A percentile compares a stretch with the other conserved stretches of the same genome.
Evolutionary conservation across 192 early-diverging fungal genomes (phyloP).

Genomic region (Gigaspora rosea): DNA sequence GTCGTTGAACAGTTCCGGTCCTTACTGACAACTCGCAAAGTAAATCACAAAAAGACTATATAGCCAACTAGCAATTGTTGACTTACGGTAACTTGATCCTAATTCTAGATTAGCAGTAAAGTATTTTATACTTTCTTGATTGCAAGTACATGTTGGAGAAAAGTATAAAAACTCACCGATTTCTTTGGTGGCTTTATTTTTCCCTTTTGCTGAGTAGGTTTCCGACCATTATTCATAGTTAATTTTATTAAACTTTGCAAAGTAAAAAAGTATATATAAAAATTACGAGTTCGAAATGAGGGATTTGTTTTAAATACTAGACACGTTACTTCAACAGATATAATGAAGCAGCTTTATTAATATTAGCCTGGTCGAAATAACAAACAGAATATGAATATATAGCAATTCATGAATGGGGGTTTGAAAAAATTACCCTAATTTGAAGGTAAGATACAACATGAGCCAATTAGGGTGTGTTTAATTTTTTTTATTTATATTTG

Average conservation of each 20-base stretch:
- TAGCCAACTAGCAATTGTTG: not conserved
- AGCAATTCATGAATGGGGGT: no score
- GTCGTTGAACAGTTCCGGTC: not conserved
- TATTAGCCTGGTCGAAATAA: no score
- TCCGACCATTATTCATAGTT: not conserved
- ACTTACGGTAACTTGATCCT: not conserved
- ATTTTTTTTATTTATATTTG: no score
- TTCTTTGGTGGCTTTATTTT: conserved; percentile 38
- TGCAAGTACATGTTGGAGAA: not conserved
- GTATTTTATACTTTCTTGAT: not conserved
- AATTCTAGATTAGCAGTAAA: not conserved
- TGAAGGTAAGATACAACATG: no score
- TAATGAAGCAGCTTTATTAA: no score
- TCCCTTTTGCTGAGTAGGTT: conserved; percentile 10
- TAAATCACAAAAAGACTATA: not conserved
- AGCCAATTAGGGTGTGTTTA: no score
- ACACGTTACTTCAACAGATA: no score
- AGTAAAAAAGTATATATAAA: no score
- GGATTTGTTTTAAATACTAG: no score
- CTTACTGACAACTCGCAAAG: not conserved
- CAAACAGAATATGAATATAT: no score
- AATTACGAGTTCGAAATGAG: no score
- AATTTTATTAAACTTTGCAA: not conserved
- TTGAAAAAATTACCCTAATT: no score
- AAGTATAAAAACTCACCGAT: conserved; percentile 27